A percentile compares a stretch with the other conserved stretches of the same genome.
These are phyloP conservation scores for Digitaria exilis DNA, from an alignment of 202 grass and related monocot genomes.

Conservation along the genomic window DNA sequence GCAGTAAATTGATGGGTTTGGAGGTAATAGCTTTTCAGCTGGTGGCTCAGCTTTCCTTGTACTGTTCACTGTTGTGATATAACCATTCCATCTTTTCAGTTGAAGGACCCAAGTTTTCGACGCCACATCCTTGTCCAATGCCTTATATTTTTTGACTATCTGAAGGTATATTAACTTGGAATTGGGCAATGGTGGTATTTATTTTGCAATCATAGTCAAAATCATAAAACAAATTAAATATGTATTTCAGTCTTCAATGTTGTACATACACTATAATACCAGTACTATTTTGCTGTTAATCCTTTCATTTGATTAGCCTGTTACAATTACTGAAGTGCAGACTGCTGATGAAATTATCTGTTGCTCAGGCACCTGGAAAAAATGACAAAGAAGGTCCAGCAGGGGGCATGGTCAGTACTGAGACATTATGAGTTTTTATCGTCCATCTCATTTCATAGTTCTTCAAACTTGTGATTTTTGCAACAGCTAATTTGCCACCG, in stretches of 20 bases:
- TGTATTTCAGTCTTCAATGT: not conserved
- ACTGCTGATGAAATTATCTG: slow-evolving; percentile 24
- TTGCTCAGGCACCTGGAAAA: slow-evolving; percentile 88
- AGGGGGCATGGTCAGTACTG: slow-evolving; percentile 73
- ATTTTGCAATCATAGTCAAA: slow-evolving; percentile 6
- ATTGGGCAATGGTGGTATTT: not conserved
- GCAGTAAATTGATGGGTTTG: slow-evolving; percentile 98
- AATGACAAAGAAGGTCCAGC: slow-evolving; percentile 86
- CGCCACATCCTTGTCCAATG: slow-evolving; percentile 98
- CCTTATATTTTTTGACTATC: slow-evolving; percentile 96
- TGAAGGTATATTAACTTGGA: slow-evolving; percentile 63
- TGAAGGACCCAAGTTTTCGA: slow-evolving; percentile 97
- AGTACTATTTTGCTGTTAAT: not conserved
- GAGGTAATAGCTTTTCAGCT: slow-evolving; percentile 66
- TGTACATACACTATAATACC: not conserved
- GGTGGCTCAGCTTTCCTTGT: not conserved
- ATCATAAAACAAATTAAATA: slow-evolving; percentile 7
- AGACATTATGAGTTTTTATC: slow-evolving; percentile 16
- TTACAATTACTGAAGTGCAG: not conserved
- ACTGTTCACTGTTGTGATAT: slow-evolving; percentile 18
- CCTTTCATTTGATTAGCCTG: slow-evolving; percentile 22
- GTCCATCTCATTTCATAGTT: not conserved
- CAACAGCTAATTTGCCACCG: not conserved
- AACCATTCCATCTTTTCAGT: slow-evolving; percentile 50
- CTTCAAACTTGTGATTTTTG: not conserved